Conservation (phyloP, 1,139 yeast species). For the Diutina scorzettiae region DNA sequence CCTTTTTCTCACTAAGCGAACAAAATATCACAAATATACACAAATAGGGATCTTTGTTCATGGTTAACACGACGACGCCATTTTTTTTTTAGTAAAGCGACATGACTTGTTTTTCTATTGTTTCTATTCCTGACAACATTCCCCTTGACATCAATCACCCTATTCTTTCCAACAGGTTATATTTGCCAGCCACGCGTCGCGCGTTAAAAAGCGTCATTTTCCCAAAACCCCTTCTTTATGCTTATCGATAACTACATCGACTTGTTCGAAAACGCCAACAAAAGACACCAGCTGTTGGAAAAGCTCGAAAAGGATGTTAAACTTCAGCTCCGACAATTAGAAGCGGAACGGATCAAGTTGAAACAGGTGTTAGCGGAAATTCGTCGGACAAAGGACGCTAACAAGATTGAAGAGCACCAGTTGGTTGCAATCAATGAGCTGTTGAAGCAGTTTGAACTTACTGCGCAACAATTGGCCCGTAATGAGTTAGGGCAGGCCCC, state of each 20-base stretch:
- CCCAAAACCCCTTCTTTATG: not conserved
- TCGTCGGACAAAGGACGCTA: conserved; percentile 3
- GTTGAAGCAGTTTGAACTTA: conserved; percentile 1
- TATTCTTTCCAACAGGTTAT: too few relatives aligned
- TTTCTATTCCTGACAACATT: too few relatives aligned
- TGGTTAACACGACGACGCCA: too few relatives aligned
- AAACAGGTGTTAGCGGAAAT: conserved; percentile 1
- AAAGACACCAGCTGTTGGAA: conserved; percentile 4
- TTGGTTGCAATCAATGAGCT: conserved; percentile 6
- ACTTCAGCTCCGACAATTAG: conserved; percentile 5
- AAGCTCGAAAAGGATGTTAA: conserved; percentile 3
- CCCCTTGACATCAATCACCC: too few relatives aligned
- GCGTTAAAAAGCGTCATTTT: not conserved
- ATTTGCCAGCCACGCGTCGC: too few relatives aligned
- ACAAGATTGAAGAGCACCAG: conserved; percentile 2
- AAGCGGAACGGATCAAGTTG: conserved; percentile 1
- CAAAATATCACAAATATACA: too few relatives aligned
- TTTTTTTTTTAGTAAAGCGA: too few relatives aligned
- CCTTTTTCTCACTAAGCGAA: too few relatives aligned
- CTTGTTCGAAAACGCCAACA: conserved; percentile 5
- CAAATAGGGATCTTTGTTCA: too few relatives aligned
- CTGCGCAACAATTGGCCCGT: not conserved
- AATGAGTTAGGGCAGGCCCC: not conserved
- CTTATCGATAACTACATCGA: conserved; percentile 5
- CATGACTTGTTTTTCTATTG: too few relatives aligned